Base-by-base conservation (phyloP, 768 basidiomycete genomes). In the Leccinum pellstonianum region DNA sequence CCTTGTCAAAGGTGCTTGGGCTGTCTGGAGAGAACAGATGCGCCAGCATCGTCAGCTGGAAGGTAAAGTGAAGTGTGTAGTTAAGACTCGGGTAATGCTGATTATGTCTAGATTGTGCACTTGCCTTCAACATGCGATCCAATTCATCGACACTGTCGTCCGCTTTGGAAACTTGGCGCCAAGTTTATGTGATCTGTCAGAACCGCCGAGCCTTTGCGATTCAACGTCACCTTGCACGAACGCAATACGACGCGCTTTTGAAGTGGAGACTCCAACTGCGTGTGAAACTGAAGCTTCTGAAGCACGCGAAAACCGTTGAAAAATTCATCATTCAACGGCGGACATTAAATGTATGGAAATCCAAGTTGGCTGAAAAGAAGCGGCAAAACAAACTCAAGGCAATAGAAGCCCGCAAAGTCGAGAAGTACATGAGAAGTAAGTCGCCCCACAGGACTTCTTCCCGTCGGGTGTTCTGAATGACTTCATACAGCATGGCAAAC, bases 191-290 rank as follows among this genome's bases (percentile, higher is more conserved):
- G 4, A 75, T 77, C 3, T 81, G 81, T 66, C 79, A 77, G 58
- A 84, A 82, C 58, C 77, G 81, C 3, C 67, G 73, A 14, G 58
- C 73, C 0, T 80, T 82, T 52, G 86, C 86, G 14, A 71, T 77
- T 11, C 80, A 81, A 55, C 72, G 64, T 12, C 64, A 70, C 48
- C 69, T 74, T 25, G 64, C 69, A 47, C 72, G 62, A 21, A 62
- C 41, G 50, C 73, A 75, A 38, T 83, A 81, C 66, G 76, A 85
- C 64, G 70, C 77, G 14, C 74, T 88, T 14, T 67, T 82, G 5
- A 66, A 61, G 17, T 91, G 90, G 90, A 80, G 86, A 19, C 65
- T 83, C 19, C 74, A 76, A 41, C 73, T 88, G 54, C 80, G 84
- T 17, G 71, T 75, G 15, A 79, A 80, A 57, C 61, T 84, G 43